Evolutionary conservation across 2,329 filamentous ascomycete genomes (phyloP).

Genomic region (Colletotrichum lini): DNA sequence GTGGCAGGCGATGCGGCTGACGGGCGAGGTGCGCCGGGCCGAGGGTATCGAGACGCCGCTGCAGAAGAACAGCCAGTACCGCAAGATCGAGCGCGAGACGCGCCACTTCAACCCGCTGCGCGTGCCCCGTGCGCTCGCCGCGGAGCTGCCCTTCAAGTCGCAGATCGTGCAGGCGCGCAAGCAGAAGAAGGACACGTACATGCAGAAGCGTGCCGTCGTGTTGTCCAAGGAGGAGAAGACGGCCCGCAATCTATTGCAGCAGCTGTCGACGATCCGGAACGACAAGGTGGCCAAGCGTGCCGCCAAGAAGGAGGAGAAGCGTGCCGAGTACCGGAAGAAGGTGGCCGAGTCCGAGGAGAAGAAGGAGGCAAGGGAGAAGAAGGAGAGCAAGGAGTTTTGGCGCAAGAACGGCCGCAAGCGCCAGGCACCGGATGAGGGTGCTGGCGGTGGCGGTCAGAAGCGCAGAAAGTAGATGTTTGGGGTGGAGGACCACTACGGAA

Average conservation of each 20-base stretch:
- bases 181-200: conserved; percentile 86
- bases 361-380: conserved; percentile 88
- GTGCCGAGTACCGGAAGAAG: conserved; percentile 85
- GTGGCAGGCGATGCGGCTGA: conserved; percentile 95
- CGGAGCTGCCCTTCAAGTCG: conserved; percentile 90
- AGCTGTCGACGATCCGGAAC: conserved; percentile 90
- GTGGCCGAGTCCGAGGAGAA: conserved; percentile 87
- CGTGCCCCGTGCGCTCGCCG: conserved; percentile 84
- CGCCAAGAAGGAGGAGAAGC: conserved; percentile 89
- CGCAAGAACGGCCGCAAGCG: conserved; percentile 85
- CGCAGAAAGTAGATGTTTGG: conserved; percentile 38
- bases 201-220: conserved; percentile 96
- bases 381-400: conserved; percentile 95
- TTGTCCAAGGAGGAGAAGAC: conserved; percentile 88
- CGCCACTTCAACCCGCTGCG: conserved; percentile 85
- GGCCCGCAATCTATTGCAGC: conserved; percentile 90
- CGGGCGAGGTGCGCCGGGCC: conserved; percentile 88
- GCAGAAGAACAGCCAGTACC: conserved; percentile 89
- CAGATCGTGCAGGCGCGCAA: conserved; percentile 88
- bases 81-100: conserved; percentile 73
- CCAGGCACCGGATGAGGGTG: conserved; percentile 59
- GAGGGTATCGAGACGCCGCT: conserved; percentile 82
- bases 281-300: conserved; percentile 89
- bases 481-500: no score
- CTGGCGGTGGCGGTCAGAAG: conserved; percentile 52